A percentile compares a stretch with the other conserved stretches of the same genome.
These are phyloP conservation scores for Solanum sejunctum DNA, from an alignment of 257 asterid species.

Conservation along the genomic window DNA sequence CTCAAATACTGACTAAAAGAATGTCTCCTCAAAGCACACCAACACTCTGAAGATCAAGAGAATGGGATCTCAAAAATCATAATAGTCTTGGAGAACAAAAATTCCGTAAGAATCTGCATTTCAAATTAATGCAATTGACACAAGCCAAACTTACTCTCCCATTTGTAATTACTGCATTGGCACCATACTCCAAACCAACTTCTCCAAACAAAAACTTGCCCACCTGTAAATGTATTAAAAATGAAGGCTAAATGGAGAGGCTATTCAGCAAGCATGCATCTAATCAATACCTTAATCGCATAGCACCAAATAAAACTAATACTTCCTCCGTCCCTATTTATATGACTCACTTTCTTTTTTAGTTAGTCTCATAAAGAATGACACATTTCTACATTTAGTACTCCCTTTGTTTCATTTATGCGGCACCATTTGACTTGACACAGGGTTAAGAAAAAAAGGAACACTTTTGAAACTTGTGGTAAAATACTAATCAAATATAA, in stretches of 20 bases:
- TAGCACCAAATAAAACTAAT: neutral
- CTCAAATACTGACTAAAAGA: neutral
- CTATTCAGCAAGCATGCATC: neutral
- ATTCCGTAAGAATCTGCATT: neutral
- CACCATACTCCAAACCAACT: conserved; percentile 57
- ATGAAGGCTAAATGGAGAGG: conserved; percentile 3
- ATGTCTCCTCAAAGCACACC: neutral
- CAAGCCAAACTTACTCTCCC: conserved; percentile 71
- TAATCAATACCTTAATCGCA: neutral
- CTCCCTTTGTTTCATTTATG: too few species aligned
- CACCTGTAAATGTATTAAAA: conserved; percentile 44
- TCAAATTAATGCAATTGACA: conserved; percentile 5
- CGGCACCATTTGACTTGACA: too few species aligned
- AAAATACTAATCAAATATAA: neutral
- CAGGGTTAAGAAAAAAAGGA: too few species aligned
- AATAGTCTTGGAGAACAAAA: neutral
- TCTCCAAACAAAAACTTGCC: conserved; percentile 61
- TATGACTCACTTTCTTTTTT: neutral
- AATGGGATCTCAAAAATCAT: neutral
- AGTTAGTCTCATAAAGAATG: neutral
- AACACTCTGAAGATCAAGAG: neutral
- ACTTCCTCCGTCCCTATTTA: neutral
- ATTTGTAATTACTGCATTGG: conserved; percentile 83
- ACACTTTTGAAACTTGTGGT: too few species aligned
- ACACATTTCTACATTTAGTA: neutral